phyloP scores from a whole-genome alignment of 73 alveolate genomes.

The Blepharisma japonicum region DNA sequence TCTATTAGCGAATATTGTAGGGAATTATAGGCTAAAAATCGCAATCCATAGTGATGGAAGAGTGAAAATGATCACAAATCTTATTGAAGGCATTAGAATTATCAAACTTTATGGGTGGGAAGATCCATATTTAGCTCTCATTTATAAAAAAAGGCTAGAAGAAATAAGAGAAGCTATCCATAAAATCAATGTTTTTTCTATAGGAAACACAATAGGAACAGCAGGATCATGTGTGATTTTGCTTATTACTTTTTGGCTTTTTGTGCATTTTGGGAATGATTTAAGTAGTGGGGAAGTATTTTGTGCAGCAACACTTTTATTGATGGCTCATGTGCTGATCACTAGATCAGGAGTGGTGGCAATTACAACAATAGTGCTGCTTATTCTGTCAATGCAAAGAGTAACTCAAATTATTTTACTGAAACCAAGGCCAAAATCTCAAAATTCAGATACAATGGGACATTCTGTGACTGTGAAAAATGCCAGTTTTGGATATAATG shows the following conservation, averaged over 20 bases:
- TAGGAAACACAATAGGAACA: background rate
- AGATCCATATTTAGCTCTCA: constrained; percentile 31
- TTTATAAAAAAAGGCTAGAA: background rate
- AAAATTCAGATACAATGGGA: too few species aligned
- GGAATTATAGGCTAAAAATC: background rate
- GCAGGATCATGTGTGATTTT: background rate
- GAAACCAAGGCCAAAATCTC: background rate
- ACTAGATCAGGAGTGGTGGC: background rate
- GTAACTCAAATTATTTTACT: background rate
- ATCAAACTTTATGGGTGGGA: constrained; percentile 56
- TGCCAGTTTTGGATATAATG: too few species aligned
- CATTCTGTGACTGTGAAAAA: too few species aligned
- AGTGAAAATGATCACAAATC: constrained; percentile 36
- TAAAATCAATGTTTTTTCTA: background rate
- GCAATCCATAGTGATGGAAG: constrained; percentile 30
- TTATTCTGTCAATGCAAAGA: constrained; percentile 13
- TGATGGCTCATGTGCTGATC: background rate
- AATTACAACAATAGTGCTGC: background rate
- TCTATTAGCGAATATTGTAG: background rate
- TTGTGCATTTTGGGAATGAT: background rate
- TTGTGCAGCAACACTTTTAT: background rate
- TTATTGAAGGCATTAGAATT: constrained; percentile 46
- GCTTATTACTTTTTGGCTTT: background rate
- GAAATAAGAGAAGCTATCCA: background rate
- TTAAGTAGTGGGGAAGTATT: background rate